Conservation (phyloP, 2,329 filamentous ascomycete species). For the Didymella sp. region DNA sequence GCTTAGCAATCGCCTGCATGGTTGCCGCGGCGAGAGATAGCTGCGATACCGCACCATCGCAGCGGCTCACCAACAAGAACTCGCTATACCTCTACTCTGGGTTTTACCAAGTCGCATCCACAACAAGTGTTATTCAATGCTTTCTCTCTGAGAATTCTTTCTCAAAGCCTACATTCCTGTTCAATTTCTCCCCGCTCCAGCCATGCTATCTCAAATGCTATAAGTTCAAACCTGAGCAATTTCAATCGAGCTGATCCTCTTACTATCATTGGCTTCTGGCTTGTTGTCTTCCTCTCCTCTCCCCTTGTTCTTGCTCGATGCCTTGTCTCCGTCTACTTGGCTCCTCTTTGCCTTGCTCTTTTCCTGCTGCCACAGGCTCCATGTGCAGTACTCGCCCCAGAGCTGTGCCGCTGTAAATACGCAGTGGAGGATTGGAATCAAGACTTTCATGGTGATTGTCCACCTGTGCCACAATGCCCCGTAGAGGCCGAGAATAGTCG, state of each 20-base stretch:
- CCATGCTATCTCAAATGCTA: neutral
- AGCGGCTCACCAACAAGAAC: neutral
- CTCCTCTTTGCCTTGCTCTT: conserved; percentile 1
- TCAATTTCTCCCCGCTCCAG: neutral
- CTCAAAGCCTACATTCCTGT: neutral
- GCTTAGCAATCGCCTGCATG: conserved; percentile 1
- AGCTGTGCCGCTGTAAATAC: conserved; percentile 17
- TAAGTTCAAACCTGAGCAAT: neutral
- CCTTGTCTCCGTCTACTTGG: neutral
- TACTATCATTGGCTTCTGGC: neutral
- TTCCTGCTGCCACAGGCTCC: conserved; percentile 15
- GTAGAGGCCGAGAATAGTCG: conserved; percentile 13
- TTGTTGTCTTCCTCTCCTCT: neutral
- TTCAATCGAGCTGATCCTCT: neutral
- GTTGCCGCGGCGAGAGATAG: conserved; percentile 7
- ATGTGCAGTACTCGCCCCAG: conserved; percentile 19
- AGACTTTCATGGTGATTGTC: conserved; percentile 17
- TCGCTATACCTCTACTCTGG: too few species aligned
- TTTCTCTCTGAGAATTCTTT: neutral
- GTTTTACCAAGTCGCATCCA: neutral
- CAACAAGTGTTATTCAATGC: neutral
- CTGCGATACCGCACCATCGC: neutral
- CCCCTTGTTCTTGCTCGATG: neutral
- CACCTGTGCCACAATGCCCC: conserved; percentile 9
- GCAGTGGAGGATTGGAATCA: conserved; percentile 15